These are phyloP conservation scores for Tylopilus orsonianus DNA, from an alignment of 1,284 basidiomycete genomes.

Conservation along the genomic window DNA sequence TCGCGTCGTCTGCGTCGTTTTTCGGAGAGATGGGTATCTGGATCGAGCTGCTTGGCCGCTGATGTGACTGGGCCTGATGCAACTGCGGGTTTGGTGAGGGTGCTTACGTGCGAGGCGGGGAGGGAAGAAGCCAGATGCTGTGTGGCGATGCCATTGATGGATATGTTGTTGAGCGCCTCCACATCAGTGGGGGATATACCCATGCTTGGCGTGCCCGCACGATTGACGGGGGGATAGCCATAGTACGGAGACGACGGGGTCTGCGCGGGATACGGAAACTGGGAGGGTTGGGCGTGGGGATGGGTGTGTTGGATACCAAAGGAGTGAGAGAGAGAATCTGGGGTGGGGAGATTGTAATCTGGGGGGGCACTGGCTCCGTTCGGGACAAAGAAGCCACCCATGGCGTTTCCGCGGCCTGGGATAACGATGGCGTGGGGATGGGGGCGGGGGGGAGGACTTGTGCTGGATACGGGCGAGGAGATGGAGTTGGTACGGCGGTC, in stretches of 20 bases:
- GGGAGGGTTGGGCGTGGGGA: slow-evolving; percentile 19
- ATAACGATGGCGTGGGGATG: slow-evolving; percentile 59
- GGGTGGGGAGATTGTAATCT: slow-evolving; percentile 36
- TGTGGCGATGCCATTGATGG: slow-evolving; percentile 19
- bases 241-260: slow-evolving; percentile 29
- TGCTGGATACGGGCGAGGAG: slow-evolving; percentile 47
- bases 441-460: slow-evolving; percentile 43
- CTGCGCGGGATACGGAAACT: slow-evolving; percentile 25
- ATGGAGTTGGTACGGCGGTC: slow-evolving; percentile 51
- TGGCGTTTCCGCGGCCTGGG: slow-evolving; percentile 39
- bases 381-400: slow-evolving; percentile 37
- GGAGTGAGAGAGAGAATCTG: slow-evolving; percentile 35
- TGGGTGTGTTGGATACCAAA: slow-evolving; percentile 23
- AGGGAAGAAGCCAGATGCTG: slow-evolving; percentile 25
- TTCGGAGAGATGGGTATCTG: slow-evolving; percentile 57
- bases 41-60: slow-evolving; percentile 21
- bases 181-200: slow-evolving; percentile 38
- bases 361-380: slow-evolving; percentile 22
- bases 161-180: slow-evolving; percentile 22
- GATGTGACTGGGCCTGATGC: slow-evolving; percentile 10
- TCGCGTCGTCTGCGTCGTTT: slow-evolving; percentile 78
- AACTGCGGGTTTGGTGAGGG: slow-evolving; percentile 11
- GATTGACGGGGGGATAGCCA: slow-evolving; percentile 15
- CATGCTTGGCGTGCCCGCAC: slow-evolving; percentile 23
- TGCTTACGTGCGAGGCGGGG: slow-evolving; percentile 14